Evolutionary conservation across 768 basidiomycete genomes (phyloP).

Genomic region (Chalciporus piperatus): DNA sequence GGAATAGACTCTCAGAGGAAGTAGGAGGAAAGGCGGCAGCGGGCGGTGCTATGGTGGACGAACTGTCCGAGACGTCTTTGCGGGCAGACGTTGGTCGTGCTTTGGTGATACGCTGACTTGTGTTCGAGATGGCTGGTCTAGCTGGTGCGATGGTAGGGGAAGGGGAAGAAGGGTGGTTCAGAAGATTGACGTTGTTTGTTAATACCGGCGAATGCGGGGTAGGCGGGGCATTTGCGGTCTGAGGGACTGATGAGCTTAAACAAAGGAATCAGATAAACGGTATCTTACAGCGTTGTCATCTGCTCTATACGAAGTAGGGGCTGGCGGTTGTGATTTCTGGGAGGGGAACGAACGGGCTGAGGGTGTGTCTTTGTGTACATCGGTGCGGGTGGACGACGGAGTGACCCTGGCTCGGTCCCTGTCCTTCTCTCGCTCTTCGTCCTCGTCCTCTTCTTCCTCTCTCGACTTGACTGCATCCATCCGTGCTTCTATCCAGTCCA

Average conservation of each 20-base stretch:
- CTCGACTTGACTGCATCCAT: slow-evolving; percentile 70
- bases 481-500: slow-evolving; percentile 85
- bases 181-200: slow-evolving; percentile 14
- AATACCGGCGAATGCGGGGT: slow-evolving; percentile 33
- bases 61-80: slow-evolving; percentile 25
- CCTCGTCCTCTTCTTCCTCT: slow-evolving; percentile 82
- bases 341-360: slow-evolving; percentile 17
- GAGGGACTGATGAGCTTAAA: slow-evolving; percentile 6
- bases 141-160: slow-evolving; percentile 28
- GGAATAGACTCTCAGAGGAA: slow-evolving; percentile 30
- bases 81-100: slow-evolving; percentile 26
- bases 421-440: slow-evolving; percentile 66
- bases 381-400: slow-evolving; percentile 18
- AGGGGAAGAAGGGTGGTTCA: slow-evolving; percentile 20
- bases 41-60: slow-evolving; percentile 11
- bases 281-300: slow-evolving; percentile 31
- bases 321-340: slow-evolving; percentile 17
- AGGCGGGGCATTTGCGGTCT: slow-evolving; percentile 24
- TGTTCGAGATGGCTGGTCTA: slow-evolving; percentile 11
- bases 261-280: neutral
- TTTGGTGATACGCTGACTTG: slow-evolving; percentile 27
- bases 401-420: slow-evolving; percentile 37
- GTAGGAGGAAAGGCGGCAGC: slow-evolving; percentile 23
- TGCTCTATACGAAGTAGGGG: slow-evolving; percentile 15
- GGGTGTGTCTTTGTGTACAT: slow-evolving; percentile 18